These are phyloP conservation scores for Mortierella sp. DNA, from an alignment of 371 early-diverging fungal genomes.

Conservation along the genomic window DNA sequence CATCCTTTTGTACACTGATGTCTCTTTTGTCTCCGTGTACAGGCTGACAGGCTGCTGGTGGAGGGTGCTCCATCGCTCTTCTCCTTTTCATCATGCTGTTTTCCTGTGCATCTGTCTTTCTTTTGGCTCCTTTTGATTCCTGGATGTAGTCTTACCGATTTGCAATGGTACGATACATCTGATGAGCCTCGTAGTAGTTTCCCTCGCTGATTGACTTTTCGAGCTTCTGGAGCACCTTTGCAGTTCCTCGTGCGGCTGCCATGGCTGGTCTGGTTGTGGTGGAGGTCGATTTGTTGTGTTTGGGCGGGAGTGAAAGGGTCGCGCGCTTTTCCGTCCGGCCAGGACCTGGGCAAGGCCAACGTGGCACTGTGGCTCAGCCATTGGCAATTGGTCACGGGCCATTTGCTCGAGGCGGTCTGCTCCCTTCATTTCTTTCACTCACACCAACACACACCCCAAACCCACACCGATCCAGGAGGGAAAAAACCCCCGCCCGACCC, in stretches of 20 bases:
- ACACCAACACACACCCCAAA: too few relatives aligned
- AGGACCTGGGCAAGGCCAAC: too few relatives aligned
- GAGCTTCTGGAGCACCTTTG: constrained; percentile 76
- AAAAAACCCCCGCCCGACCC: too few relatives aligned
- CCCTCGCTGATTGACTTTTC: constrained; percentile 77
- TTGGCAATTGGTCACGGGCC: background rate
- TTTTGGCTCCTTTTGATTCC: background rate
- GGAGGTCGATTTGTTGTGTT: background rate
- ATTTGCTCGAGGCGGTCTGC: too few relatives aligned
- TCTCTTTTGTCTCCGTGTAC: background rate
- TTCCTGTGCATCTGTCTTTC: background rate
- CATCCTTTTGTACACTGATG: background rate
- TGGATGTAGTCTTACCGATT: constrained; percentile 67
- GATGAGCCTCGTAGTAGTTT: constrained; percentile 93
- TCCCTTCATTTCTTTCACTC: too few relatives aligned
- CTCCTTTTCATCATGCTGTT: background rate
- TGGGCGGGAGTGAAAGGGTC: too few relatives aligned
- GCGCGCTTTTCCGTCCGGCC: too few relatives aligned
- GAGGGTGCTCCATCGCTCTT: background rate
- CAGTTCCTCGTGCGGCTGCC: constrained; percentile 70
- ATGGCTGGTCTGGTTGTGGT: constrained; percentile 2
- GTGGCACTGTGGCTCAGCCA: background rate
- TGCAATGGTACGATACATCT: constrained; percentile 92
- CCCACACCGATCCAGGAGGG: too few relatives aligned
- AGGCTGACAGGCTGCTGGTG: background rate